phyloP scores from a whole-genome alignment of 176 grass and related monocot genomes.

The Oryza meyeriana region DNA sequence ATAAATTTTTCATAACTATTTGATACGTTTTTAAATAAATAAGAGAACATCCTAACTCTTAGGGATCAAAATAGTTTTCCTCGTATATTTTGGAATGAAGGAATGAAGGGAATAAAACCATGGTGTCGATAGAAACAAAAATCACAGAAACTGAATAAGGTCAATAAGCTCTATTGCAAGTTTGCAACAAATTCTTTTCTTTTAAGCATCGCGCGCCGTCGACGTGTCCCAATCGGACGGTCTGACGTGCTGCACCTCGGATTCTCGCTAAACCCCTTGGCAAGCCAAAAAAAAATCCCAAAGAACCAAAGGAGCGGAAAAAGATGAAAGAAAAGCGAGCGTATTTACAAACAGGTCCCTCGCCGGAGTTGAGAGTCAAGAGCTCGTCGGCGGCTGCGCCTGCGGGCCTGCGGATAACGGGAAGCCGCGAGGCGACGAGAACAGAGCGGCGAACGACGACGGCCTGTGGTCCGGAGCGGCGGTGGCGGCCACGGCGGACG shows the following conservation, averaged over 20 bases:
- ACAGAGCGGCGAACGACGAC: conserved; percentile 70
- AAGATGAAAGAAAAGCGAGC: background rate
- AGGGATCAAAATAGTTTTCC: too few species aligned
- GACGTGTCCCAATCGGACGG: background rate
- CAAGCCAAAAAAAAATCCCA: conserved; percentile 28
- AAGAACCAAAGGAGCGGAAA: background rate
- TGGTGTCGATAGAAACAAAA: background rate
- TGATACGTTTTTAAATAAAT: too few species aligned
- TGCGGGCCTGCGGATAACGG: conserved; percentile 4
- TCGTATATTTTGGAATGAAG: too few species aligned
- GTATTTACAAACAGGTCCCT: conserved; percentile 34
- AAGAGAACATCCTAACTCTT: too few species aligned
- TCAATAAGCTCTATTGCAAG: conserved; percentile 23
- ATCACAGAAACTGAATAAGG: background rate
- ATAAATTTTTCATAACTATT: too few species aligned
- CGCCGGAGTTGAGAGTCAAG: conserved; percentile 28
- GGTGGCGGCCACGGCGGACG: background rate
- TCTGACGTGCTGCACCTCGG: conserved; percentile 10
- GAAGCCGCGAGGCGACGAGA: conserved; percentile 39
- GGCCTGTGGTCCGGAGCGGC: conserved; percentile 37
- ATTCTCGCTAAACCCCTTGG: conserved; percentile 27
- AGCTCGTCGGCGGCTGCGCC: conserved; percentile 40
- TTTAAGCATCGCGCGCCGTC: conserved; percentile 20
- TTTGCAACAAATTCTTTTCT: conserved; percentile 14
- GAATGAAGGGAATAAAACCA: too few species aligned